Base-by-base conservation (phyloP, 2,329 filamentous ascomycete species). In the Capronia coronata region DNA sequence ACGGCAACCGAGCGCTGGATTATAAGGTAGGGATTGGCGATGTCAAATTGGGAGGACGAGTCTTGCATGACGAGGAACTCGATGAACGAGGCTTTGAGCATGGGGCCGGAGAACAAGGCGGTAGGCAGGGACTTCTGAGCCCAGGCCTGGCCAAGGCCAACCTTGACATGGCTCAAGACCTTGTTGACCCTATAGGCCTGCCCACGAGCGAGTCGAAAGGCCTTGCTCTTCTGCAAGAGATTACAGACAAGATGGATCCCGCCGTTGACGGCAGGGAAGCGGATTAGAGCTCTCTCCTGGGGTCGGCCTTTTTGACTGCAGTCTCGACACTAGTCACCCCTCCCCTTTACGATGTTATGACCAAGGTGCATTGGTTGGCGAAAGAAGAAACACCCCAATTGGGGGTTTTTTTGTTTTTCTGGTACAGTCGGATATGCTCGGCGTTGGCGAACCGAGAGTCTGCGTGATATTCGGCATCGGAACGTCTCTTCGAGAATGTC, bases 1-100 rank as follows among this genome's bases (percentile, higher is more conserved):
- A 96, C 60, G 93, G 86, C 4, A 86, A 83, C 63, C 91, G 87
- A 64, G 93, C 93, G 0, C 76, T 98, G 1, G 84, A 85, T 41
- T 95, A 95, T 64, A 76, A 79, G 50, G 87, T 96, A 21, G 78
- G 78, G 23, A 79, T 86, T 7, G 86, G 82, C 57, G 91, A 97
- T 62, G 76, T 94, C 27, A 79, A 86, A 60, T 71, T 96, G 2
- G 88, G 89, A 10, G 89, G 89, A 0, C 79, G 88, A 18, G 85
- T 95, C 1, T 73, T 96, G 2, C 75, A 78, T 2, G 75, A 77
- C 0, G 86, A 91, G 55, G 85, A 90, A 41, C 69, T 68, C 9
- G 64, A 65, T 34, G 54, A 56, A 38, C 27, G 52, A 45, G 55
- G 47, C 4, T 41, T 55, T 7, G 49, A 30, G 14, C 29, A 43